Evolutionary conservation across 495 filamentous ascomycete species (phyloP), one percentile per base, ranked within the genome.

Genomic region (Pyronema omphalodes): DNA sequence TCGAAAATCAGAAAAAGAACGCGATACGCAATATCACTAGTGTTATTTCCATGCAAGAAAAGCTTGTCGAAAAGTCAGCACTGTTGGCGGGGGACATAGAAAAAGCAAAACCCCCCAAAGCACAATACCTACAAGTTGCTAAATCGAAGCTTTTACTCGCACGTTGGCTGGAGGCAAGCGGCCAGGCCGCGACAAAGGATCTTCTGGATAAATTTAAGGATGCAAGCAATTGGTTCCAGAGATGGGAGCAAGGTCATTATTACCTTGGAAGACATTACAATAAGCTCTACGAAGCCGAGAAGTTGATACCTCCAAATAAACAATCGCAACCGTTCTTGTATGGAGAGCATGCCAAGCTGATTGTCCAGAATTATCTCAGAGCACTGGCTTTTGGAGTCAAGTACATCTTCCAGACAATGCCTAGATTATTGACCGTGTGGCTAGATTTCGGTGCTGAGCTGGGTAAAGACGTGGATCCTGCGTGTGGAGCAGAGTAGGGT

Each of bases 201-300:
- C 77, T 95, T 53, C 79, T 84, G 29, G 73, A 78, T 14, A 78
- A 85, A 65, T 96, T 94, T 65, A 80, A 81, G 40, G 72, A 80
- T 55, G 88, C 87, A 40, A 58, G 58, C 54, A 37, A 18, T 36
- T 52, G 53, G 33, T 61, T 58, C 56, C 18, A 43, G 6, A 80
- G 78, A 56, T 99, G 88, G 88, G 93, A 99, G 60, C 94, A 94
- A 68, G 88, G 84, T 0, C 85, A 94, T 66, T 96, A 95, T 67
- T 93, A 95, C 67, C 75, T 99, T 14, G 91, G 91, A 9, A 89
- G 88, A 54, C 85, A 96, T 67, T 99, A 96, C 73, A 93, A 94
- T 65, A 99, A 95, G 64, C 75, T 96, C 12, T 73, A 94, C 15
- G 88, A 96, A 59, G 83, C 84, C 0, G 86, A 96, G 63, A 89